Evolutionary conservation across 2,329 filamentous ascomycete species (phyloP).

Genomic region (Xylaria sp.): DNA sequence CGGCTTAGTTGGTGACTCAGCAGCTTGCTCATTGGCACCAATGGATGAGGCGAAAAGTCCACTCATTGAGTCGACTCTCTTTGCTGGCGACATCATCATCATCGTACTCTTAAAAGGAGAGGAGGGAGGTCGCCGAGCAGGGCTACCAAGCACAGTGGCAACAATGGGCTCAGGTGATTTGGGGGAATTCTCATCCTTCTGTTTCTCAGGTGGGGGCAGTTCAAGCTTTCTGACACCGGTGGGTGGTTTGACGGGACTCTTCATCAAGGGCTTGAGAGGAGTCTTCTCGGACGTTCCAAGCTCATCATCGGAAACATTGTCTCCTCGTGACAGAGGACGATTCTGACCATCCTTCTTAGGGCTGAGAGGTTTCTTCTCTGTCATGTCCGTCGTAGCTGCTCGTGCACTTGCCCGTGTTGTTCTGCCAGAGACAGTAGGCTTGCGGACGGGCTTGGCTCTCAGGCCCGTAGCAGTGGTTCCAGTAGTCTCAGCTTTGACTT

Average conservation of each 20-base stretch:
- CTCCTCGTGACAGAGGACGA: slow-evolving; percentile 56
- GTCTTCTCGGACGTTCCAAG: slow-evolving; percentile 64
- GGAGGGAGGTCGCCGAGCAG: slow-evolving; percentile 64
- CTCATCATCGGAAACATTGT: slow-evolving; percentile 67
- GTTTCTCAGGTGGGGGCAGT: slow-evolving; percentile 43
- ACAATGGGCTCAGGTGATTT: slow-evolving; percentile 52
- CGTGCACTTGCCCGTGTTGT: slow-evolving; percentile 53
- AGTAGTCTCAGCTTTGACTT: slow-evolving; percentile 50
- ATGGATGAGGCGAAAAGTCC: slow-evolving; percentile 47
- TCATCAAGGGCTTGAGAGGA: slow-evolving; percentile 64
- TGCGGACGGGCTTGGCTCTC: slow-evolving; percentile 62
- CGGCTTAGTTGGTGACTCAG: slow-evolving; percentile 59
- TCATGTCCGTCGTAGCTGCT: slow-evolving; percentile 50
- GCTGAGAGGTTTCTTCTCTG: slow-evolving; percentile 65
- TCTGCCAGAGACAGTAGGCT: slow-evolving; percentile 53
- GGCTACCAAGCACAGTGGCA: slow-evolving; percentile 61
- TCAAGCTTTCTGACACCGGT: slow-evolving; percentile 53
- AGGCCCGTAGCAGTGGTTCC: slow-evolving; percentile 53
- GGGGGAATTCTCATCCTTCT: slow-evolving; percentile 46
- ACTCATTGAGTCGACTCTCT: slow-evolving; percentile 59
- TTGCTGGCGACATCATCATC: slow-evolving; percentile 67
- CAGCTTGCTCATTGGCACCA: slow-evolving; percentile 45
- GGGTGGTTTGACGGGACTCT: slow-evolving; percentile 65
- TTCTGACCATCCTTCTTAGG: slow-evolving; percentile 74
- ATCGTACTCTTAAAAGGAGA: slow-evolving; percentile 67